These are phyloP conservation scores for Heterobasidion occidentale DNA, from an alignment of 1,284 basidiomycete genomes.

Conservation along the genomic window DNA sequence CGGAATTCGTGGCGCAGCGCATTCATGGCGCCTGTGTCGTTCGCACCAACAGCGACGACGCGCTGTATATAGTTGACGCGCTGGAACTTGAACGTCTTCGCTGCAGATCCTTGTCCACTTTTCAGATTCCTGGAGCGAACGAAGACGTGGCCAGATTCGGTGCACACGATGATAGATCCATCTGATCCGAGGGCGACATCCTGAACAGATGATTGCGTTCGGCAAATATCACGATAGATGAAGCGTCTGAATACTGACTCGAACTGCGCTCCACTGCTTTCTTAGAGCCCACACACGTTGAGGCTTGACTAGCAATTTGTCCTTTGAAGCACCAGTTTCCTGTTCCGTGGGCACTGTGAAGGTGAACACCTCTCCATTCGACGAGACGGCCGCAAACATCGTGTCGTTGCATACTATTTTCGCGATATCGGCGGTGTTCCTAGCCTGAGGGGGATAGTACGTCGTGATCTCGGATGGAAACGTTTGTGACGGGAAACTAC, in stretches of 20 bases:
- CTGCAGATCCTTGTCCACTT: slow-evolving; percentile 24
- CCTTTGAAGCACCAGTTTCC: slow-evolving; percentile 23
- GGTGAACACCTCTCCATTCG: slow-evolving; percentile 88
- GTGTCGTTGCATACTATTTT: slow-evolving; percentile 79
- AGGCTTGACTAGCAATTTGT: slow-evolving; percentile 50
- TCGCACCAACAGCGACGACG: slow-evolving; percentile 51
- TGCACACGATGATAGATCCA: slow-evolving; percentile 88
- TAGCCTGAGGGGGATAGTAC: slow-evolving; percentile 74
- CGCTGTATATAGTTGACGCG: slow-evolving; percentile 82
- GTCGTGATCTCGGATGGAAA: slow-evolving; percentile 71
- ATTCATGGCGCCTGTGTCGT: slow-evolving; percentile 85
- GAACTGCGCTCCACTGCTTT: slow-evolving; percentile 81
- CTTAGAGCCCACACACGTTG: slow-evolving; percentile 90
- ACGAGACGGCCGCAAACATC: slow-evolving; percentile 79
- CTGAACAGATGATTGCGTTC: slow-evolving; percentile 21
- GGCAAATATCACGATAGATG: background rate
- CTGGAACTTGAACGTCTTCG: slow-evolving; percentile 76
- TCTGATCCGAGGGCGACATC: slow-evolving; percentile 89
- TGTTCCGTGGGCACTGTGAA: slow-evolving; percentile 46
- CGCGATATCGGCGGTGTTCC: slow-evolving; percentile 62
- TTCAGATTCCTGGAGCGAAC: slow-evolving; percentile 61
- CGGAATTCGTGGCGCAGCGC: slow-evolving; percentile 75
- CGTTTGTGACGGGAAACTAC: slow-evolving; percentile 16
- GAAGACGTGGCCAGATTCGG: slow-evolving; percentile 92
- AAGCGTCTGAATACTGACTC: slow-evolving; percentile 31